Percentiles rank a stretch among this genome's conserved stretches.
Conservation (phyloP, 2,329 filamentous ascomycete species). For the Grosmannia huntii region DNA sequence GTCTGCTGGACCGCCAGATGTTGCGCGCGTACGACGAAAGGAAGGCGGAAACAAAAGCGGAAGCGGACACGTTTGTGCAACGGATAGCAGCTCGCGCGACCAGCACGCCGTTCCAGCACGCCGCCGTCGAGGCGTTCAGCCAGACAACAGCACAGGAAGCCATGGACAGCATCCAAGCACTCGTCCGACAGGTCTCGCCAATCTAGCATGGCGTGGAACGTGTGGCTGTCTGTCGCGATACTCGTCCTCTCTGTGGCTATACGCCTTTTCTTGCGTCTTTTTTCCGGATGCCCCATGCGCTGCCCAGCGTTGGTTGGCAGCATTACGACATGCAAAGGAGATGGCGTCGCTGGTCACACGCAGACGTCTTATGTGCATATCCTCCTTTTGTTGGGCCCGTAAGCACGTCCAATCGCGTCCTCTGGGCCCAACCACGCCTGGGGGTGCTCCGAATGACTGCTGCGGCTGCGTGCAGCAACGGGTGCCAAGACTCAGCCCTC, state of each 20-base stretch:
- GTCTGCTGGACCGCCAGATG: background rate
- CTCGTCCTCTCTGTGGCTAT: no score
- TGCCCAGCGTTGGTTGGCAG: background rate
- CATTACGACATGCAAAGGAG: background rate
- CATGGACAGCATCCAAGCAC: background rate
- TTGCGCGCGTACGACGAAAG: background rate
- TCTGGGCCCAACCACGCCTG: background rate
- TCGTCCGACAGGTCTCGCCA: background rate
- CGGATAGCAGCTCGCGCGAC: background rate
- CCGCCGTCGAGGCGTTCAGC: background rate
- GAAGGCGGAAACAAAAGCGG: background rate
- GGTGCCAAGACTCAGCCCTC: background rate
- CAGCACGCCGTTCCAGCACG: background rate
- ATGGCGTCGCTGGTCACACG: background rate
- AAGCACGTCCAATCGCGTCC: background rate
- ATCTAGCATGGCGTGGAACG: background rate
- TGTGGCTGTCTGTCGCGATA: no score
- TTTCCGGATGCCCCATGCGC: no score
- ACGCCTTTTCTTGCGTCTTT: no score
- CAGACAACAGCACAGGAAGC: background rate
- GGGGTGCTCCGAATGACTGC: background rate
- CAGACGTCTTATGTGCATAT: background rate
- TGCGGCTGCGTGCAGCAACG: background rate
- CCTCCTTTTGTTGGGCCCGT: background rate
- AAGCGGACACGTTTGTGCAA: background rate